Evolutionary conservation across 1,284 basidiomycete species (phyloP).

Genomic region (Neonothopanus nambi): DNA sequence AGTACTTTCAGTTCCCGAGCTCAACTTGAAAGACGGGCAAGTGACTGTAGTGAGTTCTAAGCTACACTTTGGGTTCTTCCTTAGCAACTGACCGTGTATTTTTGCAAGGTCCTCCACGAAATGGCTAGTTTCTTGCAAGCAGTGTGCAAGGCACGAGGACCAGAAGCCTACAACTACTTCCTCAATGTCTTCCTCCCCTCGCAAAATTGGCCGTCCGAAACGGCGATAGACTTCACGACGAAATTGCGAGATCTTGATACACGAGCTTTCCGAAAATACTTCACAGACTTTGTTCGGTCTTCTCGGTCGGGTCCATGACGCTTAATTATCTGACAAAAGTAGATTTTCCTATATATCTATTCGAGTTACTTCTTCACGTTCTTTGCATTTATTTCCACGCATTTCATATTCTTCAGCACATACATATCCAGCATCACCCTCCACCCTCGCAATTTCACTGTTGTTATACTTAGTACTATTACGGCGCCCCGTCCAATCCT

Average conservation of each 20-base stretch:
- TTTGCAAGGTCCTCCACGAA: constrained; percentile 84
- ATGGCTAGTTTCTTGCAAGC: constrained; percentile 84
- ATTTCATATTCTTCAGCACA: too few relatives aligned
- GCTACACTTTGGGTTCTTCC: neutral
- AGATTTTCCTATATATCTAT: too few relatives aligned
- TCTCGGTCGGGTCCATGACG: constrained; percentile 37
- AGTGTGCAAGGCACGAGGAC: constrained; percentile 75
- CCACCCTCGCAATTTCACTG: too few relatives aligned
- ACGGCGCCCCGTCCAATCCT: too few relatives aligned
- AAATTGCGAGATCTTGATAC: constrained; percentile 78
- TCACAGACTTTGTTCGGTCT: constrained; percentile 79
- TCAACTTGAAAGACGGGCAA: constrained; percentile 90
- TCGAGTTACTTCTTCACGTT: too few relatives aligned
- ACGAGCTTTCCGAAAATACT: constrained; percentile 88
- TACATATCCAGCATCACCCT: too few relatives aligned
- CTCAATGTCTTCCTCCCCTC: constrained; percentile 82
- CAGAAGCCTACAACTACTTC: constrained; percentile 86
- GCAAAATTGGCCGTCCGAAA: constrained; percentile 82
- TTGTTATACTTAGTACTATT: too few relatives aligned
- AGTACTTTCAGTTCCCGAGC: constrained; percentile 76
- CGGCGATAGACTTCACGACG: constrained; percentile 77
- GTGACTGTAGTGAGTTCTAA: constrained; percentile 66
- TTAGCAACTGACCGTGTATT: neutral
- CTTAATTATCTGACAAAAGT: too few relatives aligned
- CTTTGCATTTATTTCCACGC: too few relatives aligned